phyloP scores from a whole-genome alignment of 179 eudicot genomes.

The Silene vulgaris region DNA sequence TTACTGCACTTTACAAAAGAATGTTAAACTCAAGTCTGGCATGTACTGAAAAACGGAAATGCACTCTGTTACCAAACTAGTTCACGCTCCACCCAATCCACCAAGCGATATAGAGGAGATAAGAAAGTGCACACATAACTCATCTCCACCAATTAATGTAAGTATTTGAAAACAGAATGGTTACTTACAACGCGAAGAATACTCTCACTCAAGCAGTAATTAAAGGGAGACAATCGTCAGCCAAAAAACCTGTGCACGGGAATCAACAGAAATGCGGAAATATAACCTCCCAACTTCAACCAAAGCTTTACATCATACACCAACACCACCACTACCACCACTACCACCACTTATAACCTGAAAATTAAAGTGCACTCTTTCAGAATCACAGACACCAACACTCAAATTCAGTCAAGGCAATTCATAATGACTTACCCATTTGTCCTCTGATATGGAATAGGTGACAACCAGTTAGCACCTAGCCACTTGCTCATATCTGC shows the following conservation, averaged over 20 bases:
- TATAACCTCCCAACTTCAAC: conserved; percentile 1
- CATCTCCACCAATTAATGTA: conserved; percentile 2
- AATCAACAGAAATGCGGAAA: background rate
- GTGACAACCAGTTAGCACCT: background rate
- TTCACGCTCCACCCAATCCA: background rate
- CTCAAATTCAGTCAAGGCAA: background rate
- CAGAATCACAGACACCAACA: conserved; percentile 6
- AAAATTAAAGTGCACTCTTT: background rate
- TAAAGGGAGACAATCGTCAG: background rate
- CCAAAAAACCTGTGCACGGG: background rate
- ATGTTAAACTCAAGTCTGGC: background rate
- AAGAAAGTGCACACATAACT: background rate
- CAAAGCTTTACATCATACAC: background rate
- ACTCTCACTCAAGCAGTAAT: background rate
- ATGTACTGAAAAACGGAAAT: background rate
- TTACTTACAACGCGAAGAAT: conserved; percentile 9
- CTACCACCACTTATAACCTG: conserved; percentile 12
- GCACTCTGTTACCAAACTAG: background rate
- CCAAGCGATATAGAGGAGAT: background rate
- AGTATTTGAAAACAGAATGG: background rate
- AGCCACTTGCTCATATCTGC: background rate
- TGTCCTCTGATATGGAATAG: background rate
- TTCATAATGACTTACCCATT: background rate
- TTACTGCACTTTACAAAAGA: background rate
- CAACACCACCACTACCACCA: background rate